Conservation (phyloP, 164 flowering plant genomes). For the Houttuynia cordata region DNA sequence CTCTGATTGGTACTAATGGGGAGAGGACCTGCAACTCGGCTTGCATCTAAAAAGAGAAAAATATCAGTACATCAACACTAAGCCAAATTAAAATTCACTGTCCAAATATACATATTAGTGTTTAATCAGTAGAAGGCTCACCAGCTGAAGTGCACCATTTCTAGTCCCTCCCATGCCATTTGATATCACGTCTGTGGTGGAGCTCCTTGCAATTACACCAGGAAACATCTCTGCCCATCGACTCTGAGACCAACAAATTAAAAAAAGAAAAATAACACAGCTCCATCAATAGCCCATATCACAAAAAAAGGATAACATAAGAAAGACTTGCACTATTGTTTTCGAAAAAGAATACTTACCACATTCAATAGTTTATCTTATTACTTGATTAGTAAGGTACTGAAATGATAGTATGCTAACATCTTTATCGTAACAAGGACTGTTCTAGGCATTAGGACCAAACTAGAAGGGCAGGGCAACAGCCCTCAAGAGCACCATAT, state of each 20-base stretch:
- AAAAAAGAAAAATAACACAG: not conserved
- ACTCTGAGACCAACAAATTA: slow-evolving; percentile 26
- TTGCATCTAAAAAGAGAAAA: slow-evolving; percentile 47
- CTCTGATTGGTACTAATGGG: slow-evolving; percentile 82
- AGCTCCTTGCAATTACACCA: slow-evolving; percentile 58
- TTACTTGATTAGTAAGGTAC: too few species aligned
- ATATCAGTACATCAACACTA: too few species aligned
- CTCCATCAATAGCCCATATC: not conserved
- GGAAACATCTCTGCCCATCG: slow-evolving; percentile 96
- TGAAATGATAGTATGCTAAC: too few species aligned
- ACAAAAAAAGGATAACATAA: not conserved
- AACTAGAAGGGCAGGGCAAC: too few species aligned
- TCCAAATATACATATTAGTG: too few species aligned
- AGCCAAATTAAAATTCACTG: too few species aligned
- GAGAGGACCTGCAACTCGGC: slow-evolving; percentile 95
- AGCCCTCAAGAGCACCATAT: too few species aligned
- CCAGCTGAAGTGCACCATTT: slow-evolving; percentile 89
- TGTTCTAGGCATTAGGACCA: too few species aligned
- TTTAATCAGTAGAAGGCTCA: not conserved
- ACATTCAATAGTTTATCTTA: too few species aligned
- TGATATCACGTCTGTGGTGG: slow-evolving; percentile 67
- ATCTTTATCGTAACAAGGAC: too few species aligned
- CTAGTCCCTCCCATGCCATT: slow-evolving; percentile 77
- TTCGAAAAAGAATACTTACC: too few species aligned
- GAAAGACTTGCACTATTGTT: too few species aligned